Base-by-base conservation (phyloP, 495 filamentous ascomycete genomes). In the Annulohypoxylon maeteangense region DNA sequence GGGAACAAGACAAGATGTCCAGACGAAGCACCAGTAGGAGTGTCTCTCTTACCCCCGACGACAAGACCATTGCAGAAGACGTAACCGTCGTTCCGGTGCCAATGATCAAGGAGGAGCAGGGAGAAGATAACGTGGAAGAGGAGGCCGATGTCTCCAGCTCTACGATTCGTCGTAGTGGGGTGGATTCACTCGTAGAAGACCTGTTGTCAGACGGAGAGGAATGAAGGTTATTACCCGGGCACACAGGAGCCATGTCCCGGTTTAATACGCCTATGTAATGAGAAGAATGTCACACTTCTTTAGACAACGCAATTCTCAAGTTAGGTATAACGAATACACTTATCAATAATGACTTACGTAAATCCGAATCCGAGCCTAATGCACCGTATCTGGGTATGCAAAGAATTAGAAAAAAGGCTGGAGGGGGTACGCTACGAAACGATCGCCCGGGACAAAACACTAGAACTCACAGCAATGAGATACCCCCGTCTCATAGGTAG, bases 181-280 rank as follows among this genome's bases (percentile, higher is more conserved):
- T 42, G 4, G 74, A 72, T 64, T 78, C 75, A 38, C 61, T 81
- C 3, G 81, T 85, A 4, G 79, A 80, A 42, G 83, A 85, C 20
- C 59, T 85, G 53, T 70, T 85, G 76, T 79, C 80, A 60, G 84
- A 85, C 74, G 83, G 74, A 16, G 82, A 84, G 67, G 58, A 72
- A 44, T 72, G 65, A 72, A 58, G 14, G 40, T 8, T 14, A 51
- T 51, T 25, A 48, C 57, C 48, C 27, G 48, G 45, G 60, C 55
- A 27, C 54, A 5, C 18, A 31, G 31, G 40, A 59, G 48, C 61
- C 54, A 55, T 55, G 47, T 65, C 47, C 38, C 18, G 38, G n/a
- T 27, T 61, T 42, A n/a, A 45, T 48, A 44, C n/a, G n/a, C n/a
- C n/a, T 62, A 32, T 63, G 34, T 68, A 32, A 69, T 67, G 65